Evolutionary conservation across 257 asterid genomes (phyloP), one percentile per base, ranked within the genome.

Genomic region (Cruciata laevipes): DNA sequence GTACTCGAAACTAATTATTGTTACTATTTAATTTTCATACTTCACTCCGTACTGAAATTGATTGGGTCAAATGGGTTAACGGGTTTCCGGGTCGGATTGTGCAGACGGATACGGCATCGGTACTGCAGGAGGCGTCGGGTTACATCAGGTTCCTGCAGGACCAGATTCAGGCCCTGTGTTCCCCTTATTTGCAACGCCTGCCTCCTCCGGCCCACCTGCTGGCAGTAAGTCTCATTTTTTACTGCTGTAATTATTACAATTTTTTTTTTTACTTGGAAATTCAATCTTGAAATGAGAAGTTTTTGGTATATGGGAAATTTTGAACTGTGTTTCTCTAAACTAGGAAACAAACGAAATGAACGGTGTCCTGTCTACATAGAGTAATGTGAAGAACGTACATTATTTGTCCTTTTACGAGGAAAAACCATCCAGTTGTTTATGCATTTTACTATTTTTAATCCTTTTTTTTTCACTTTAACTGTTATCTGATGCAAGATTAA

Each of bases 101-200:
- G 81, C 90, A 93, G 98, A 85, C 94, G 66, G 97, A 93, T 66
- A 89, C 98, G 23, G 90, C 96, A 67, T 89, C 97, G 0, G 98
- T 93, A 81, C 90, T 93, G 24, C 96, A 86, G 18, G 98, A 90
- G 79, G 94, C 98, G 30, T 82, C 72, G 65, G 90, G 98, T 11
- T 93, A 93, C 76, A 90, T 93, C 78, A 84, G 76, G 68, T 93
- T 90, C 63, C 83, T 93, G 79, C 98, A 93, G 31, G 94, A 88
- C 74, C 98, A 93, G 72, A 89, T 90, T 66, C 89, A 93, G 69
- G 95, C 88, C 69, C 72, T 93, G 66, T 90, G 86, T 75, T 88
- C 98, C 73, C 98, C 98, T 1, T 93, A 88, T 67, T 66, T 88
- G 76, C 96, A 81, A 51, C 60, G 77, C 32, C 76, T 27, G 63